phyloP scores from a whole-genome alignment of 2,329 filamentous ascomycete genomes.

The Fusarium buxicola region DNA sequence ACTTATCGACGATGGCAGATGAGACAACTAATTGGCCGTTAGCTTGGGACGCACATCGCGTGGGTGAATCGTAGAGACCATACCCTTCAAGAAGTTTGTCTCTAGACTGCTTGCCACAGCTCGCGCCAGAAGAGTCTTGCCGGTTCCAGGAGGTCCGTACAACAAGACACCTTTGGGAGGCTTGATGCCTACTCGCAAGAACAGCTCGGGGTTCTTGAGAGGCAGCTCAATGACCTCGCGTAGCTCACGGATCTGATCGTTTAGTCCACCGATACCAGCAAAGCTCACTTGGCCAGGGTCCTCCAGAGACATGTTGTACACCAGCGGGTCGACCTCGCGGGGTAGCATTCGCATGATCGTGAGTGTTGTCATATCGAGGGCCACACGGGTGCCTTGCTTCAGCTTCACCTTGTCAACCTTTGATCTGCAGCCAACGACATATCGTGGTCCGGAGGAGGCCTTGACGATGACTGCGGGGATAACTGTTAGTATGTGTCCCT shows the following conservation, averaged over 20 bases:
- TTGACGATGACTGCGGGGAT: slow-evolving; percentile 87
- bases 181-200: slow-evolving; percentile 97
- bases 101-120: slow-evolving; percentile 96
- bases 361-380: slow-evolving; percentile 98
- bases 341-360: slow-evolving; percentile 99
- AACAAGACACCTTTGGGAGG: slow-evolving; percentile 96
- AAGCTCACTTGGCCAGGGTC: slow-evolving; percentile 98
- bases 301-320: slow-evolving; percentile 99
- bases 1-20: slow-evolving; percentile 99
- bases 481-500: slow-evolving; percentile 34
- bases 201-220: slow-evolving; percentile 98
- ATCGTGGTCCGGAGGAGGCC: slow-evolving; percentile 95
- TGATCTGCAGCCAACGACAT: slow-evolving; percentile 97
- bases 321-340: slow-evolving; percentile 95
- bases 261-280: slow-evolving; percentile 95
- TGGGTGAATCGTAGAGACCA: slow-evolving; percentile 24
- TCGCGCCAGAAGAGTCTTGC: slow-evolving; percentile 93
- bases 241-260: slow-evolving; percentile 97
- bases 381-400: slow-evolving; percentile 97
- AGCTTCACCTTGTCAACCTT: slow-evolving; percentile 98
- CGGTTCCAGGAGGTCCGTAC: slow-evolving; percentile 95
- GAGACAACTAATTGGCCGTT: slow-evolving; percentile 78
- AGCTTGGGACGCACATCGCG: slow-evolving; percentile 21
- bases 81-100: slow-evolving; percentile 98
- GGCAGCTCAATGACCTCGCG: slow-evolving; percentile 98